Base-by-base conservation (phyloP, 2,329 filamentous ascomycete genomes). In the Fusarium decemcellulare region DNA sequence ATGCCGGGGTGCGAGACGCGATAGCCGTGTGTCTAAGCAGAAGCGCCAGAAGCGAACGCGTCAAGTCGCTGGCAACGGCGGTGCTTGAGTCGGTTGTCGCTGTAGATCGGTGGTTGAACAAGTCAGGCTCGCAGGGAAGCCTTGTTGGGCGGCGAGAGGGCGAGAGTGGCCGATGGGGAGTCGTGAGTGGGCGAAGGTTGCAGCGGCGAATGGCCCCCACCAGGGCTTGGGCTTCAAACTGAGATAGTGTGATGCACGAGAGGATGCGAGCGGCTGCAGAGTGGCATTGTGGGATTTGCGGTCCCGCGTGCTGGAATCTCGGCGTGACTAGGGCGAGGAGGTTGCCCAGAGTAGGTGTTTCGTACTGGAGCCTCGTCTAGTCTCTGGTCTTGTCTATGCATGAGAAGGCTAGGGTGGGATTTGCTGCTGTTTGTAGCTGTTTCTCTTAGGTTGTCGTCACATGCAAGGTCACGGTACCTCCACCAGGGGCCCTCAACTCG, bases 391-490 rank as follows among this genome's bases (percentile, higher is more conserved):
- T 23, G 23, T 36, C 34, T 36, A 37, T 37, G 34, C 34, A 12
- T 37, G 10, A 37, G 34, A 23, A 23, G 23, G 23, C 23, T 3
- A 37, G 34, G 6, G 34, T 37, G 34, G 27, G n/a, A 43, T 9
- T 14, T 10, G 23, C 23, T 55, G 23, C 9, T 42, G 27, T 53
- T 48, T 46, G 15, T 16, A 29, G 15, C n/a, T 42, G 36, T 50
- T 44, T 51, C 36, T 42, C 42, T 48, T 55, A 40, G 34, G 27
- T 23, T 30, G 18, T 43, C 51, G 70, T 75, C 73, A 75, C 71
- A 72, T 74, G 72, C 39, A 43, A 65, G 53, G 72, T 67, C 66
- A 74, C 59, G 63, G 59, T 56, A 56, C 48, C 32, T 47, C 23
- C 16, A 23, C 39, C 34, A 18, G n/a, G 23, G 32, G 23, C 43